phyloP scores from a whole-genome alignment of 192 early-diverging fungal species.

The Podila epigama region DNA sequence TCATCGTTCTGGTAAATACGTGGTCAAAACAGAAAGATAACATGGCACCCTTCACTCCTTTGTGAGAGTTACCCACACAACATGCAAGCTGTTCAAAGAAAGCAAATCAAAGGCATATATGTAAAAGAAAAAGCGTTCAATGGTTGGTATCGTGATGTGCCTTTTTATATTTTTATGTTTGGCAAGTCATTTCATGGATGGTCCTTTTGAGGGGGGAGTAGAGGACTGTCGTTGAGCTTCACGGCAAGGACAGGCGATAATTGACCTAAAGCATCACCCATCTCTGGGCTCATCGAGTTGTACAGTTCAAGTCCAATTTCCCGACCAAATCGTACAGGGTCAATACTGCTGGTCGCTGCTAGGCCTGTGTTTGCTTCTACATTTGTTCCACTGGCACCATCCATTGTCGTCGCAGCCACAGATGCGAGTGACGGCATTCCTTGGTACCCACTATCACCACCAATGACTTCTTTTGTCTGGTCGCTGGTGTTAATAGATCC shows the following conservation, averaged over 20 bases:
- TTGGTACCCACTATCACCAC: not conserved
- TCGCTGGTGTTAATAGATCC: not conserved
- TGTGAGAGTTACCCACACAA: no score
- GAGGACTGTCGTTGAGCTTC: slow-evolving; percentile 7
- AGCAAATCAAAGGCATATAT: no score
- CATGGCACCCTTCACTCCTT: no score
- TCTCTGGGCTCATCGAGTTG: not conserved
- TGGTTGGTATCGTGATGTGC: no score
- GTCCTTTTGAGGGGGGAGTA: no score
- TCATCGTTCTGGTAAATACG: no score
- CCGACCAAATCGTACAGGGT: slow-evolving; percentile 17
- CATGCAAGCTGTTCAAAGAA: no score
- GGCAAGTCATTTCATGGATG: no score
- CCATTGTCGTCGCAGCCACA: not conserved
- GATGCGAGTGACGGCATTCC: not conserved
- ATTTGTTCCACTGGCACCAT: not conserved
- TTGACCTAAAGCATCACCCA: not conserved
- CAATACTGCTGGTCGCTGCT: not conserved
- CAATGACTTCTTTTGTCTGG: not conserved
- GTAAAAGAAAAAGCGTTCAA: no score
- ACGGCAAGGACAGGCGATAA: slow-evolving; percentile 22
- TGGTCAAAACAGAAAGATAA: no score
- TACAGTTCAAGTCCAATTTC: slow-evolving; percentile 34
- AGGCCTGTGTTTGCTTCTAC: not conserved
- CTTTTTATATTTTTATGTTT: no score